Evolutionary conservation across 768 basidiomycete genomes (phyloP).

Genomic region (Termitomyces sp.): DNA sequence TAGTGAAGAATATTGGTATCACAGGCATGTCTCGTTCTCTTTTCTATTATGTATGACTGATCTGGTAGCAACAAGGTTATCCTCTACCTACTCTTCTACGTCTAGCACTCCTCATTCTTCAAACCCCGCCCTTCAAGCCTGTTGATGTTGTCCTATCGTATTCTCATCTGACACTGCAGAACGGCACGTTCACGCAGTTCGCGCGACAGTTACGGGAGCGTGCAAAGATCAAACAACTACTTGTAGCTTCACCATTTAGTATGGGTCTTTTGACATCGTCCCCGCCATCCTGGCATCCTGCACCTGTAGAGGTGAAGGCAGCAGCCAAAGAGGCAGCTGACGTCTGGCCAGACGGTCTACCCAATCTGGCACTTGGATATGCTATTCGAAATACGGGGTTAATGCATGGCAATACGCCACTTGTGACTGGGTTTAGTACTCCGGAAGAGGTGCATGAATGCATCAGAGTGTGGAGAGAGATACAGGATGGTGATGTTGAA

Average conservation of each 20-base stretch:
- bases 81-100: slow-evolving; percentile 83
- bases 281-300: slow-evolving; percentile 76
- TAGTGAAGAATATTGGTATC: slow-evolving; percentile 74
- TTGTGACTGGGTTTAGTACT: slow-evolving; percentile 72
- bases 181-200: slow-evolving; percentile 55
- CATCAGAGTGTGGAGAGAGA: slow-evolving; percentile 62
- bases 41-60: not conserved
- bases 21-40: slow-evolving; percentile 46
- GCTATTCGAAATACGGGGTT: slow-evolving; percentile 48
- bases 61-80: slow-evolving; percentile 47
- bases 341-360: slow-evolving; percentile 45
- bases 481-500: slow-evolving; percentile 36
- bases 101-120: slow-evolving; percentile 69
- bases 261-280: slow-evolving; percentile 72
- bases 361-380: slow-evolving; percentile 72
- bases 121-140: slow-evolving; percentile 63
- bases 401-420: slow-evolving; percentile 43
- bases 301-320: slow-evolving; percentile 44
- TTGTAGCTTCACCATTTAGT: slow-evolving; percentile 79
- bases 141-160: slow-evolving; percentile 80
- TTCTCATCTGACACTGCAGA: slow-evolving; percentile 77
- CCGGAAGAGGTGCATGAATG: slow-evolving; percentile 73
- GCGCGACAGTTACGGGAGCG: slow-evolving; percentile 53
- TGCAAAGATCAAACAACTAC: slow-evolving; percentile 63
- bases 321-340: slow-evolving; percentile 38